Evolutionary conservation across 805 yeast genomes (phyloP), one percentile per base, ranked within the genome.

Genomic region (Ogataea populi-albae): DNA sequence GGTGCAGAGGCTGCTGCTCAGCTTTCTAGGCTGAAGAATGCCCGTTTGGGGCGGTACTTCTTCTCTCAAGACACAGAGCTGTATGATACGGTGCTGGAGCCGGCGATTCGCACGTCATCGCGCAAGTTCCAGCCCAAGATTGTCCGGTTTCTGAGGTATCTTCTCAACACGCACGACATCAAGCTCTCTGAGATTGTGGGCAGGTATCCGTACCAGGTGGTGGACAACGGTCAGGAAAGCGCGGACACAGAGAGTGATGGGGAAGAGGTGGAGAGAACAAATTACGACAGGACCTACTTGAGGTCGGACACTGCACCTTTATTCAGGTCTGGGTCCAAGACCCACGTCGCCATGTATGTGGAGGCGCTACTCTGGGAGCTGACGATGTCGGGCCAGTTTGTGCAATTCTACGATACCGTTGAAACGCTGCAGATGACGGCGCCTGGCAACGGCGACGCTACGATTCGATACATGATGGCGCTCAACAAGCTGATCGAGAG

Each of bases 381-480:
- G 17, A 43, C 73, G 15, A 43, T 59, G 1, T 55, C 60, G 19
- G 65, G 67, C 4, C 61, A 64, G 10, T 65, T 59, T 35, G 43
- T 51, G 4, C 55, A 48, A 25, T 58, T 70, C 17, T 56, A 55
- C 22, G 68, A 62, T 19, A 47, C 52, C 11, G 45, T 68, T 11
- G 65, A 62, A 15, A 65, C 64, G 26, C 43, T 71, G 23, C 38
- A 64, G 17, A 57, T 71, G 34, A 59, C 59, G 32, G 69, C 69
- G 6, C 77, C 78, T 1, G 71, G 57, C 41, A 55, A 52, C 29
- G 43, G 42, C 4, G 74, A 71, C 33, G 73, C 74, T 2, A 54
- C 50, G n/a, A 54, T 69, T 19, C 57, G 57, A 28, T 72, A 62
- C 45, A 41, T 70, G 23, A 32, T 52, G 32, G 66, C 38, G 3